These are phyloP conservation scores for Poronia punctata DNA, from an alignment of 495 filamentous ascomycete genomes.

Conservation along the genomic window DNA sequence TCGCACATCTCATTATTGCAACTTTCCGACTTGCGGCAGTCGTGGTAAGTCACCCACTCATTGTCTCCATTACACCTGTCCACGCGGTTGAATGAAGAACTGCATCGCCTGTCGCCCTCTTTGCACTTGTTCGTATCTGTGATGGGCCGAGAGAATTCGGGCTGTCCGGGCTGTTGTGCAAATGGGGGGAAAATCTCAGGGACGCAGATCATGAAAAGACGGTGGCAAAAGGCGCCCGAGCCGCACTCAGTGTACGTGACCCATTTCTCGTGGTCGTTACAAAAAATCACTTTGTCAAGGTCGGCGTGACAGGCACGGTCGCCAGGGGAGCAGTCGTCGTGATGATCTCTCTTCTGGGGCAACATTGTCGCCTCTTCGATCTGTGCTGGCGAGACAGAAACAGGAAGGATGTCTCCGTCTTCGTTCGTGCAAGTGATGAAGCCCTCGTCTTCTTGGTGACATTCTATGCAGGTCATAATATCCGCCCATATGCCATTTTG, in stretches of 20 bases:
- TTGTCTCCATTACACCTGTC: slow-evolving; percentile 1
- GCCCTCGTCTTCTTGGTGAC: too few relatives aligned
- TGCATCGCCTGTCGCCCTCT: slow-evolving; percentile 8
- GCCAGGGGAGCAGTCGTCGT: background rate
- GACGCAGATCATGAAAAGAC: slow-evolving; percentile 1
- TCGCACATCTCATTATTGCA: background rate
- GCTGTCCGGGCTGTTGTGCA: background rate
- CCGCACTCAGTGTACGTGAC: slow-evolving; percentile 1
- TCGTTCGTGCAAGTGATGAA: too few relatives aligned
- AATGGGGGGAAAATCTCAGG: background rate
- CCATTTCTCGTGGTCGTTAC: slow-evolving; percentile 7
- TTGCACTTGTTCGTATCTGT: background rate
- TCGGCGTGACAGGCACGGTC: slow-evolving; percentile 2
- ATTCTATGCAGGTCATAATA: too few relatives aligned
- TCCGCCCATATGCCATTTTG: too few relatives aligned
- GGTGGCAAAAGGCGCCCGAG: background rate
- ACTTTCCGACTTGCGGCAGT: slow-evolving; percentile 3
- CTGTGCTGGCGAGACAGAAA: too few relatives aligned
- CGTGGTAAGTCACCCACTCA: slow-evolving; percentile 9
- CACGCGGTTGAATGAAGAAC: slow-evolving; percentile 1
- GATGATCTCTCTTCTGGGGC: too few relatives aligned
- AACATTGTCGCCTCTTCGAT: too few relatives aligned
- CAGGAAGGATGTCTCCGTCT: too few relatives aligned
- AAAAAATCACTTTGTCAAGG: background rate
- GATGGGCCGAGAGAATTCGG: background rate